Base-by-base conservation (phyloP, 441 rosid species). In the Syzygium malaccense region DNA sequence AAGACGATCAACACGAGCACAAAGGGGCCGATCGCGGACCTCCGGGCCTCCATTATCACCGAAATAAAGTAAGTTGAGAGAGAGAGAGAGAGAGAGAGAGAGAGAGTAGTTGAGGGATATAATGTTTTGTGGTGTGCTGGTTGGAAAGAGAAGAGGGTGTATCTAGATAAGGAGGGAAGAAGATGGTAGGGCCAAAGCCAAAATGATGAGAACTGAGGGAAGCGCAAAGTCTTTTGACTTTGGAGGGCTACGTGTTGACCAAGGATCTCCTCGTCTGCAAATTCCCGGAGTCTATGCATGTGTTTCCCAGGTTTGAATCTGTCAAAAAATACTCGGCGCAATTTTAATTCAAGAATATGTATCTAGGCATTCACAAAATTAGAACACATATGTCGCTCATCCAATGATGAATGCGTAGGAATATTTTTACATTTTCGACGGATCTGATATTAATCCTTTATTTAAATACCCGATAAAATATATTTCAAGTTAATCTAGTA, bases 181-280 rank as follows among this genome's bases (percentile, higher is more conserved):
- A 71, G 19, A 55, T 30, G 6, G 45, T 45, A 30, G 66, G 32
- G 87, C 88, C 91, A 90, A 90, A 91, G 87, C 9, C 10, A 32
- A 88, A 30, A 3, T 37, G 85, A 26, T 14, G 87, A 66, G 23
- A 18, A 18, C 55, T 28, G 41, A 8, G 75, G 32, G 33, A 71
- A 89, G 84, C 87, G 41, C n/a, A 57, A 57, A 18, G 30, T 53
- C 55, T 60, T 60, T 45, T 8, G 64, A 37, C 28, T 53, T 28
- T 4, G 66, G 53, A 68, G 78, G 75, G 17, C 89, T 37, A 26
- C 91, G 91, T 91, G 92, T 90, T 91, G 95, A 92, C 92, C 89
- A 71, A 68, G 87, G 48, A 83, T 23, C 83, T 8, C 12, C 83
- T 13, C 4, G 28, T 41, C 7, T 20, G 83, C 45, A 75, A 75